These are phyloP conservation scores for Chlorella sp. DNA, from an alignment of 139 green algal genomes.

Conservation along the genomic window DNA sequence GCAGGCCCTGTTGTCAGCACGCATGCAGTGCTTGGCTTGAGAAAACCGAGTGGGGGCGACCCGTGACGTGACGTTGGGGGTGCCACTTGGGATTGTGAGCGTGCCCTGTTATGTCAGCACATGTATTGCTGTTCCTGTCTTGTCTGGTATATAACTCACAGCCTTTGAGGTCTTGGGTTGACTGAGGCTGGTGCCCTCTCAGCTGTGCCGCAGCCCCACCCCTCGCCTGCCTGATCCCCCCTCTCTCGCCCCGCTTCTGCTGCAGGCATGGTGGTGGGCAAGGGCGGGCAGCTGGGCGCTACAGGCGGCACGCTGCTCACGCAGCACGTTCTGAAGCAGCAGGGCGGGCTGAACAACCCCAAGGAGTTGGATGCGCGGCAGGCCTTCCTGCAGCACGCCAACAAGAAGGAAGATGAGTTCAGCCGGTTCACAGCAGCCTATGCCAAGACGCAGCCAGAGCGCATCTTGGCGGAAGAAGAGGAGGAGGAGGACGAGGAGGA, in stretches of 20 bases:
- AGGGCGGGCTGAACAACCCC: slow-evolving; percentile 70
- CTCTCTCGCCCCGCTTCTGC: neutral
- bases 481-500: slow-evolving; percentile 76
- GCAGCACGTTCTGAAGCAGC: slow-evolving; percentile 85
- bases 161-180: too few species aligned
- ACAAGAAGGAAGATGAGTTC: slow-evolving; percentile 64
- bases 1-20: neutral
- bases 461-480: slow-evolving; percentile 76
- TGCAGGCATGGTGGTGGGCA: slow-evolving; percentile 48
- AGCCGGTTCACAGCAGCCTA: slow-evolving; percentile 76
- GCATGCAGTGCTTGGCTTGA: too few species aligned
- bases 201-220: neutral
- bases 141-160: too few species aligned
- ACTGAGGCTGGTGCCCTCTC: too few species aligned
- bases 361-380: slow-evolving; percentile 73
- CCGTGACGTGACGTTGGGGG: too few species aligned
- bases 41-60: too few species aligned
- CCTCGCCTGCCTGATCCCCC: neutral
- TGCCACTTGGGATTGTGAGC: neutral
- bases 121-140: too few species aligned
- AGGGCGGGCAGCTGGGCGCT: slow-evolving; percentile 74
- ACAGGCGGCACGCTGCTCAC: slow-evolving; percentile 87
- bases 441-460: slow-evolving; percentile 79
- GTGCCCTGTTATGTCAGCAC: neutral
- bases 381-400: slow-evolving; percentile 74